phyloP scores from a whole-genome alignment of 371 early-diverging fungal genomes.

The Mucor piriformis region DNA sequence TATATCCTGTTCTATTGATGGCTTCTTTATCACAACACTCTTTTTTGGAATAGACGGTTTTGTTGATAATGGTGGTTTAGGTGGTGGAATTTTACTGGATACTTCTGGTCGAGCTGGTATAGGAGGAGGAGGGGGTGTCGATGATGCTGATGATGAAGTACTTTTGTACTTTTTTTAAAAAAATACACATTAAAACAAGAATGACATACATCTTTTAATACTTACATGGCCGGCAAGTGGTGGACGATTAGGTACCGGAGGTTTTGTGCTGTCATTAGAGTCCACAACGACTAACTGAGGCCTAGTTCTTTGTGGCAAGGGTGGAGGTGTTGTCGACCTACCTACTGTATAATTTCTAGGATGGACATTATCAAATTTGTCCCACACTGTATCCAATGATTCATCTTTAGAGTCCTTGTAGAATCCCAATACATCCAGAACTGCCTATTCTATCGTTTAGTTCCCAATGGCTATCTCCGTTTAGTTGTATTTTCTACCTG shows the following conservation, averaged over 20 bases:
- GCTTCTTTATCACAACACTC: background rate
- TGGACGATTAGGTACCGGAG: conserved; percentile 19
- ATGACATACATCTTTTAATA: background rate
- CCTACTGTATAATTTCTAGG: conserved; percentile 21
- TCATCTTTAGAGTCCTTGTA: conserved; percentile 74
- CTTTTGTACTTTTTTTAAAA: background rate
- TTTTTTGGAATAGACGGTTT: conserved; percentile 21
- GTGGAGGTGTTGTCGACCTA: conserved; percentile 24
- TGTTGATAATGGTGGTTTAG: conserved; percentile 35
- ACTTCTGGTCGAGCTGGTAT: conserved; percentile 32
- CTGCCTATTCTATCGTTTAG: conserved; percentile 51
- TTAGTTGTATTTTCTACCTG: conserved; percentile 55
- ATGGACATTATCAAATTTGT: conserved; percentile 80
- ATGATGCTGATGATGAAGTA: conserved; percentile 1
- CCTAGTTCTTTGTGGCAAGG: conserved; percentile 30
- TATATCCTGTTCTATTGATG: conserved; percentile 3
- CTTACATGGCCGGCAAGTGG: conserved; percentile 10
- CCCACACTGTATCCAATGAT: conserved; percentile 79
- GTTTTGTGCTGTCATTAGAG: conserved; percentile 13
- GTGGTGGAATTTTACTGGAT: conserved; percentile 37
- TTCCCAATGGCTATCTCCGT: background rate
- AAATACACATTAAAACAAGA: background rate
- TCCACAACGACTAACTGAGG: conserved; percentile 26
- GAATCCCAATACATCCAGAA: conserved; percentile 92
- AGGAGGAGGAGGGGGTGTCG: conserved; percentile 36